These are phyloP conservation scores for Diplocarpon rosae DNA, from an alignment of 2,329 filamentous ascomycete species.

Conservation along the genomic window DNA sequence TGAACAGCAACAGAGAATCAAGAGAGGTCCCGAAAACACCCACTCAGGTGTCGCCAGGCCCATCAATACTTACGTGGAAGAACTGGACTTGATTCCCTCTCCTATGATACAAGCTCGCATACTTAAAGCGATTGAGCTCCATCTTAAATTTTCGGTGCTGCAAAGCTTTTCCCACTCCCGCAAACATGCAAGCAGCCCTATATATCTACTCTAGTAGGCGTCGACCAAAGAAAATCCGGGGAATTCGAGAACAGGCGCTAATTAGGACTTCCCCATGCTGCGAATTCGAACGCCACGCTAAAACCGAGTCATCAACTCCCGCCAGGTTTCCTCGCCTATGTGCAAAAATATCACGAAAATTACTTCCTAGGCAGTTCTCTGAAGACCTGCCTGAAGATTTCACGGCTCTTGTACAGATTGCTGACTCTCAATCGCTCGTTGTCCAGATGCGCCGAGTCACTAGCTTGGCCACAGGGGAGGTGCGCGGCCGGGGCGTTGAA, in stretches of 20 bases:
- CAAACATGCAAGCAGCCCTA: not conserved
- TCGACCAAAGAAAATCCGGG: not conserved
- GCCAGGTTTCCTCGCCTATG: too few relatives aligned
- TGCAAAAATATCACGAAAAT: not conserved
- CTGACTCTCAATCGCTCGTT: constrained; percentile 84
- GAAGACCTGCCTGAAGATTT: constrained; percentile 85
- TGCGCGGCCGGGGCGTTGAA: constrained; percentile 86
- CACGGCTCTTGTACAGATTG: constrained; percentile 82
- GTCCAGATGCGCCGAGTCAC: constrained; percentile 85
- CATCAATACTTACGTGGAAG: too few relatives aligned
- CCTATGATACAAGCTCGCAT: too few relatives aligned
- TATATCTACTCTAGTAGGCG: not conserved
- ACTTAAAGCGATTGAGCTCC: not conserved
- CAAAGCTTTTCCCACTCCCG: not conserved
- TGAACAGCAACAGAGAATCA: too few relatives aligned
- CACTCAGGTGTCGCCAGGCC: too few relatives aligned
- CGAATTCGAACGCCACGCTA: not conserved
- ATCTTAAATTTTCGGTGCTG: not conserved
- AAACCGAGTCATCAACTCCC: constrained; percentile 1
- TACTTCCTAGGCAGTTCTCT: constrained; percentile 27
- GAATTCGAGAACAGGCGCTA: not conserved
- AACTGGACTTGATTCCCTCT: too few relatives aligned
- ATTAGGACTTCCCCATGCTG: too few relatives aligned
- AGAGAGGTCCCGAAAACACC: too few relatives aligned
- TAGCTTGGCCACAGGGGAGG: constrained; percentile 87